Evolutionary conservation across 2,329 filamentous ascomycete genomes (phyloP), one percentile per base, ranked within the genome.

Genomic region (Fusarium sp.): DNA sequence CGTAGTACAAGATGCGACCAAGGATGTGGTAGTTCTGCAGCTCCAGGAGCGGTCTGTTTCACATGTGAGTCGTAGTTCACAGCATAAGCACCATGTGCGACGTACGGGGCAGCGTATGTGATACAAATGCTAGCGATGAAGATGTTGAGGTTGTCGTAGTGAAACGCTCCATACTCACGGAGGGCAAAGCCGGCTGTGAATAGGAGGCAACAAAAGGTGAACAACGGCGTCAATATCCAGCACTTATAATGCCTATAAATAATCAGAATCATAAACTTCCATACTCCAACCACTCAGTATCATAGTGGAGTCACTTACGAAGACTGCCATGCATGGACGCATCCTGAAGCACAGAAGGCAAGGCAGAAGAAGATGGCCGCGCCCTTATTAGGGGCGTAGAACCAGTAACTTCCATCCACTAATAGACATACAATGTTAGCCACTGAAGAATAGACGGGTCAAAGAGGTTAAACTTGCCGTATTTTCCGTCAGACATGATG

Each of bases 1-100:
- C 84, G 57, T 79, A 88, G 78, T 88, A 88, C 22, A 92, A 83
- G 14, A 90, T 83, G 5, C 89, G 86, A 3, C 87, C 87, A 27
- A 92, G 86, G 64, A 91, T 85, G 73, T 90, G 86, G 79, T 92
- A 92, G 76, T 92, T 91, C 64, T 88, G 85, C 4, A 90, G 84
- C 61, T 90, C 89, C 44, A 91, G 86, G 4, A 91, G 83, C 0
- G 90, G 90, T 17, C 87, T 87, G 51, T 27, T 38, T 8, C 17
- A 67, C 56, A 51, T 20, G 22, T 71, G 11, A 72, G 49, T 59
- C 27, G 33, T 14, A 20, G 53, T 9, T 14, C 46, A 14, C 11
- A 17, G 11, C 31, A 57, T 7, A 22, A 44, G 27, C 22, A 33
- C 27, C 4, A 33, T 22, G 24, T 22, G 53, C 16, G 31, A 71